Evolutionary conservation across 2,329 filamentous ascomycete genomes (phyloP), one percentile per base, ranked within the genome.

Genomic region (Pseudocercospora fuligena): DNA sequence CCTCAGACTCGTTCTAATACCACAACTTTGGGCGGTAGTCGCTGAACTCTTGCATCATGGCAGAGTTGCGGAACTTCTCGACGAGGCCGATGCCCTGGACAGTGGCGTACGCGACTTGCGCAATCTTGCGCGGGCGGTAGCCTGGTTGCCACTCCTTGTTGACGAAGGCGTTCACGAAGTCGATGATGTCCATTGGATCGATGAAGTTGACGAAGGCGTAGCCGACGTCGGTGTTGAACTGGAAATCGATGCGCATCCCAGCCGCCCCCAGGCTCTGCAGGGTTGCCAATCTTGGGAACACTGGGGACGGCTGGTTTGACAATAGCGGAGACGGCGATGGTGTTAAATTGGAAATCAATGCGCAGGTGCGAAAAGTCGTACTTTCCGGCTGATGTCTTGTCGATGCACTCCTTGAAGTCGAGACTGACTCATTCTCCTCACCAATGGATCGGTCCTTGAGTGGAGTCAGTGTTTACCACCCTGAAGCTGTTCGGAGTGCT

Each of bases 151-250:
- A 92, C 59, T 64, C 72, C 47, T 66, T 65, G 53, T 64, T 58
- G 46, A 69, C 60, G 58, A 71, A 67, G 21, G 88, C 83, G 60
- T 92, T 86, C 65, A 94, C 92, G 67, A 78, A 74, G 12, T 89
- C 83, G 62, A 93, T 87, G 66, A 95, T 93, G 77, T 92, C 88
- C 66, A 90, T 82, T 0, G 92, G 88, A 77, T 93, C 89, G 53
- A 89, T 87, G 73, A 98, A 97, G 80, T 99, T 97, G 81, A 99
- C 93, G 80, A 98, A 99, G 0, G 93, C 94, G 79, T 98, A 98
- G 53, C 95, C 94, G 66, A 98, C 94, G 77, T 93, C 97, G 69
- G 70, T 76, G 61, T 47, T 77, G 46, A 79, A 79, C 63, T n/a
- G n/a, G n/a, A n/a, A n/a, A n/a, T n/a, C n/a, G n/a, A n/a, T n/a